Evolutionary conservation across 805 yeast genomes (phyloP).

Genomic region (Ogataea naganishii): DNA sequence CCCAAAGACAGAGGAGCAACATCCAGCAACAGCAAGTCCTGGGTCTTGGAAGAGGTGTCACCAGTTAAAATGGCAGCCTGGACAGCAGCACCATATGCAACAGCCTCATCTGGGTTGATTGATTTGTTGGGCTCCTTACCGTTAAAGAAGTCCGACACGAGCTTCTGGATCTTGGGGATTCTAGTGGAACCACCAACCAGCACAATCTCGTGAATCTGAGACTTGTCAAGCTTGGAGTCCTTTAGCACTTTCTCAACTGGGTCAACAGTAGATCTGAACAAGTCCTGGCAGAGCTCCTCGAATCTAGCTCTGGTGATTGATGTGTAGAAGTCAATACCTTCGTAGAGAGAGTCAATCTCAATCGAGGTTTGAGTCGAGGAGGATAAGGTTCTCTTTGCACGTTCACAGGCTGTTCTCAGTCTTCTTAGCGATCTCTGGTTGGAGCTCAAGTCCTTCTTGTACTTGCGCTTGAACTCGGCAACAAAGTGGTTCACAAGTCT

Average conservation of each 20-base stretch:
- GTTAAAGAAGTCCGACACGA: constrained; percentile 92
- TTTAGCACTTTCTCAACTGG: constrained; percentile 93
- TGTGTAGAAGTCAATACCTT: constrained; percentile 95
- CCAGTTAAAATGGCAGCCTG: constrained; percentile 97
- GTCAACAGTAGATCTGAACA: constrained; percentile 87
- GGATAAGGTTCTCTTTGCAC: constrained; percentile 98
- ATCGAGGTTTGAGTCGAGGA: constrained; percentile 92
- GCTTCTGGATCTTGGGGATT: constrained; percentile 94
- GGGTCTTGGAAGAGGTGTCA: constrained; percentile 93
- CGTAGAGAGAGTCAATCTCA: constrained; percentile 90
- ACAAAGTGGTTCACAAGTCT: constrained; percentile 82
- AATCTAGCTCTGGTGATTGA: constrained; percentile 95
- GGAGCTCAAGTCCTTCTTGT: constrained; percentile 85
- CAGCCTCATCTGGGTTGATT: constrained; percentile 98
- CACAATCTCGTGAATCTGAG: constrained; percentile 86
- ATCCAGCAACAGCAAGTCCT: constrained; percentile 88
- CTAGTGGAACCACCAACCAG: constrained; percentile 97
- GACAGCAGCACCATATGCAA: constrained; percentile 98
- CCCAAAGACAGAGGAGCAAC: constrained; percentile 90
- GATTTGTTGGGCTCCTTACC: constrained; percentile 97
- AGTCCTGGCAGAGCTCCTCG: constrained; percentile 91
- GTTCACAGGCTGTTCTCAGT: constrained; percentile 97
- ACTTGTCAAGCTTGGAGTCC: constrained; percentile 86
- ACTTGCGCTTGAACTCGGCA: constrained; percentile 94
- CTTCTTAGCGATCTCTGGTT: constrained; percentile 98